These are phyloP conservation scores for Astrothelium macrocarpum DNA, from an alignment of 495 filamentous ascomycete genomes.

Conservation along the genomic window DNA sequence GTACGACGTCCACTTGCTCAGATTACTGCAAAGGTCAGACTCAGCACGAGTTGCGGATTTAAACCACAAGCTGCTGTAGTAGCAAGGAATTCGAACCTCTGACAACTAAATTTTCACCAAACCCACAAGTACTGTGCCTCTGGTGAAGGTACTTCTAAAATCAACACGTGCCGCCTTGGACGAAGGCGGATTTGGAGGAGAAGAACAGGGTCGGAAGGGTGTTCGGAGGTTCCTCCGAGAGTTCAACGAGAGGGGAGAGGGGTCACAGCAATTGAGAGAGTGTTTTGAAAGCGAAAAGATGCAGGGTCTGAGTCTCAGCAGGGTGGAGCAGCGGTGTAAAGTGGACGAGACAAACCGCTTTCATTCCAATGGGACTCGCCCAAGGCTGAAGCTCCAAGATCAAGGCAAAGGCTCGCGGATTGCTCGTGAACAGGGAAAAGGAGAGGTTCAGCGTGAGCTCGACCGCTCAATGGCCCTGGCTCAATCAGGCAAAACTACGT, in stretches of 20 bases:
- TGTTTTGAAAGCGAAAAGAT: not conserved
- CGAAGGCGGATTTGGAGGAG: too few relatives aligned
- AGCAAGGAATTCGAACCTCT: not conserved
- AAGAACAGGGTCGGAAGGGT: not conserved
- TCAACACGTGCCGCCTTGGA: too few relatives aligned
- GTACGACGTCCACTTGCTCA: not conserved
- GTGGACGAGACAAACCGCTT: not conserved
- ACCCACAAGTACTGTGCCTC: not conserved
- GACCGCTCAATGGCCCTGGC: not conserved
- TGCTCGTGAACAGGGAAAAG: not conserved
- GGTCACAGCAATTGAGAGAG: not conserved
- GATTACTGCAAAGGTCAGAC: not conserved
- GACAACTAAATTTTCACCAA: not conserved
- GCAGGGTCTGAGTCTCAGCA: not conserved
- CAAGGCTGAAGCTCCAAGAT: not conserved
- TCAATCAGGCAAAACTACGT: not conserved
- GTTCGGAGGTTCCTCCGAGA: not conserved
- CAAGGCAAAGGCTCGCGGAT: not conserved
- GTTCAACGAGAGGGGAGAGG: not conserved
- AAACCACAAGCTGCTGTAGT: not conserved
- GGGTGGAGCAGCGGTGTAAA: not conserved
- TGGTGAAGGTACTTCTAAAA: not conserved
- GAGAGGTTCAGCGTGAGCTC: not conserved
- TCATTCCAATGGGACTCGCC: not conserved
- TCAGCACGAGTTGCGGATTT: not conserved